These are phyloP conservation scores for Podospora appendiculata DNA, from an alignment of 495 filamentous ascomycete species.

Conservation along the genomic window DNA sequence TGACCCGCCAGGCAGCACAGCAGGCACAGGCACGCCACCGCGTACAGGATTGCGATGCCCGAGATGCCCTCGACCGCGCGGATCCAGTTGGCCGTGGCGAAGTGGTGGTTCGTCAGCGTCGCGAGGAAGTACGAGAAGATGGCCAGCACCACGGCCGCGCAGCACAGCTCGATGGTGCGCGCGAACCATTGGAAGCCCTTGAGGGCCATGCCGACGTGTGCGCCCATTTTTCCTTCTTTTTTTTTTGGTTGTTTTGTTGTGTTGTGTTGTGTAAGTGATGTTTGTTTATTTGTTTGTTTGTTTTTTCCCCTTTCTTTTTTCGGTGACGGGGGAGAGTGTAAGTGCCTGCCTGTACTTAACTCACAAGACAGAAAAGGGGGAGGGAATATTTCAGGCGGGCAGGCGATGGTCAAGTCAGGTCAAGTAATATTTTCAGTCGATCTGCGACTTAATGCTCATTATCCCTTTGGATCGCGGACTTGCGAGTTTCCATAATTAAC, in stretches of 20 bases:
- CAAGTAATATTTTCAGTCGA: too few relatives aligned
- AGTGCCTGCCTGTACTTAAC: too few relatives aligned
- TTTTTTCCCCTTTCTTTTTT: too few relatives aligned
- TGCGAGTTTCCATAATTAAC: too few relatives aligned
- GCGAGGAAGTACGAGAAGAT: constrained; percentile 74
- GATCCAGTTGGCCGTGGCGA: constrained; percentile 53
- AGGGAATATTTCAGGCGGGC: too few relatives aligned
- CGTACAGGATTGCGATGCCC: constrained; percentile 65
- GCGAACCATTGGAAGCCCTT: constrained; percentile 55
- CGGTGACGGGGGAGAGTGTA: too few relatives aligned
- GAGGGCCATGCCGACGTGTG: constrained; percentile 46
- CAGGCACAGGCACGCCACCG: constrained; percentile 58
- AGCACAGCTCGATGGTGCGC: constrained; percentile 64
- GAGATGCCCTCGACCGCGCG: constrained; percentile 78
- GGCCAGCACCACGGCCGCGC: constrained; percentile 62
- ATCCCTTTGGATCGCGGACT: too few relatives aligned
- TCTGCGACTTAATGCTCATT: too few relatives aligned
- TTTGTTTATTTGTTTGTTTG: too few relatives aligned
- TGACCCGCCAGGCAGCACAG: constrained; percentile 75
- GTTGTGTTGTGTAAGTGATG: background rate
- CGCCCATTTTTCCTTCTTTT: too few relatives aligned
- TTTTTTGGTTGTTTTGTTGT: background rate
- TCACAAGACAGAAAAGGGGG: too few relatives aligned
- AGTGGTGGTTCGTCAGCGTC: constrained; percentile 48
- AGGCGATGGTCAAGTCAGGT: too few relatives aligned